phyloP scores from a whole-genome alignment of 495 filamentous ascomycete genomes.

The Zalerion maritima region DNA sequence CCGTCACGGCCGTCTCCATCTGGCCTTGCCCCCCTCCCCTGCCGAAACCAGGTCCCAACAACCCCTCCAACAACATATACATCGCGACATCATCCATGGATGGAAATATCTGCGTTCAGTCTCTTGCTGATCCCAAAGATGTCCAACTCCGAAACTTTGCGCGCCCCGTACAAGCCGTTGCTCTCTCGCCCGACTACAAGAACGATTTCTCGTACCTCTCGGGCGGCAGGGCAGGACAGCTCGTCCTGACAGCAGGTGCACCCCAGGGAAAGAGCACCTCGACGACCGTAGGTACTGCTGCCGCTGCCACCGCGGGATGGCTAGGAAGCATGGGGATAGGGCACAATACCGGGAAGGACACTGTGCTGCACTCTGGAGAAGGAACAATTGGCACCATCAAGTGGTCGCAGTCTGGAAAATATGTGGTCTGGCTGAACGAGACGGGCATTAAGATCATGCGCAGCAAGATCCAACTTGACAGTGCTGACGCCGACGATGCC shows the following conservation, averaged over 20 bases:
- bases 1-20: conserved; percentile 75
- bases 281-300: conserved; percentile 62
- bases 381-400: conserved; percentile 80
- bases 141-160: conserved; percentile 87
- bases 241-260: conserved; percentile 79
- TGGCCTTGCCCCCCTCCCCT: conserved; percentile 75
- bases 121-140: conserved; percentile 57
- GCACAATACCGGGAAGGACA: conserved; percentile 66
- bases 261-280: conserved; percentile 62
- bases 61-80: conserved; percentile 73
- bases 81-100: conserved; percentile 91
- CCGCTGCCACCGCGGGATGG: conserved; percentile 81
- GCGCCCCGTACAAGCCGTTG: conserved; percentile 76
- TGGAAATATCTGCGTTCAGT: conserved; percentile 82
- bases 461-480: conserved; percentile 68
- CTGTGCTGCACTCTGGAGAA: conserved; percentile 80
- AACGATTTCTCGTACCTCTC: conserved; percentile 76
- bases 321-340: conserved; percentile 72
- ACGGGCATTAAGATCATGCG: conserved; percentile 96
- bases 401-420: conserved; percentile 84
- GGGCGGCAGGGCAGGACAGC: conserved; percentile 74
- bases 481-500: conserved; percentile 58
- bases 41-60: conserved; percentile 40
- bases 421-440: conserved; percentile 89
- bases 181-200: conserved; percentile 84